phyloP scores from a whole-genome alignment of 1,284 basidiomycete genomes.

The Ganoderma resinaceum region DNA sequence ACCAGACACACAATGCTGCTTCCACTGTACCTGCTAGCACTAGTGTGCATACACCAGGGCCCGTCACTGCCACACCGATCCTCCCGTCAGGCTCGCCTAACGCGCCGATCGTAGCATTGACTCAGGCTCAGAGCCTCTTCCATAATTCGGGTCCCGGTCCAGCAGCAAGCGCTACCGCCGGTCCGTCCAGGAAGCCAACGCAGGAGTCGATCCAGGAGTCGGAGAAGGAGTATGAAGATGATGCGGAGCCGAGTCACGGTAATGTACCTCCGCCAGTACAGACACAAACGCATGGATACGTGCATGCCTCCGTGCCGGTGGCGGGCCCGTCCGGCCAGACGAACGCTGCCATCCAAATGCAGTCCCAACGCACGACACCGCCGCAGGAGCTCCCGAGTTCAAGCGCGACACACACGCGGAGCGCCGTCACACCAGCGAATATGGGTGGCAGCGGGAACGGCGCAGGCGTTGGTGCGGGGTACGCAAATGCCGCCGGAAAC shows the following conservation, averaged over 20 bases:
- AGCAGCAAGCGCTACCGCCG: slow-evolving; percentile 12
- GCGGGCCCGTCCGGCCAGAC: slow-evolving; percentile 8
- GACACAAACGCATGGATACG: background rate
- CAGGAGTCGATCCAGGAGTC: slow-evolving; percentile 10
- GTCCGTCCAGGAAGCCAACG: slow-evolving; percentile 15
- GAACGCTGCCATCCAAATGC: background rate
- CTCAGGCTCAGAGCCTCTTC: background rate
- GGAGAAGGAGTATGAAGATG: slow-evolving; percentile 20
- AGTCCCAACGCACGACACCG: background rate
- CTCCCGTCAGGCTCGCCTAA: background rate
- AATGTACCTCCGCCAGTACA: background rate
- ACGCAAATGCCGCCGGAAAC: background rate
- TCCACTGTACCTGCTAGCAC: background rate
- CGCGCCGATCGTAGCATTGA: background rate
- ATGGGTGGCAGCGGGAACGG: background rate
- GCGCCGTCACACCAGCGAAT: background rate
- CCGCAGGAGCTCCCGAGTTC: background rate
- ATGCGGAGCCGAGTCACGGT: background rate
- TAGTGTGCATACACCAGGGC: background rate
- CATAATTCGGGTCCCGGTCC: background rate
- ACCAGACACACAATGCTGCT: background rate
- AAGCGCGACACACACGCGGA: background rate
- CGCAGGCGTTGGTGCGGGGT: slow-evolving; percentile 2
- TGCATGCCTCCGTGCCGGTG: background rate
- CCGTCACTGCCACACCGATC: background rate